Conservation (phyloP, 148 eudicot genomes). For the Chenopodium formosanum region DNA sequence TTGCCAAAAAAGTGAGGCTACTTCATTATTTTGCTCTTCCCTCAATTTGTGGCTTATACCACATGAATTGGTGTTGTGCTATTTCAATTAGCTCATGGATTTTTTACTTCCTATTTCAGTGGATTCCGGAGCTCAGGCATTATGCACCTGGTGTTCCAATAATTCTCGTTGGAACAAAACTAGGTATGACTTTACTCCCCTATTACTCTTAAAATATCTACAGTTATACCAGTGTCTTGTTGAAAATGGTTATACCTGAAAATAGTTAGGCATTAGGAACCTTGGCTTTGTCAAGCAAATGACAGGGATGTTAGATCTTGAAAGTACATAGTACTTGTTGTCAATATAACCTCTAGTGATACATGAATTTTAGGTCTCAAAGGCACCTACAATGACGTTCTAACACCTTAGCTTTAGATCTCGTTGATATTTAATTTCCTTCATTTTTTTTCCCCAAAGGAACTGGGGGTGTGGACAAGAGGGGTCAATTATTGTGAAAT, state of each 20-base stretch:
- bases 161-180: slow-evolving; percentile 82
- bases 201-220: not conserved
- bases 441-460: not conserved
- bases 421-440: not conserved
- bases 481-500: not conserved
- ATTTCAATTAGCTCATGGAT: slow-evolving; percentile 1
- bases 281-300: not conserved
- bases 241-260: not conserved
- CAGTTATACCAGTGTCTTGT: not conserved
- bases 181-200: slow-evolving; percentile 42
- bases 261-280: not conserved
- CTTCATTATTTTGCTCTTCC: not conserved
- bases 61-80: slow-evolving; percentile 7
- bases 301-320: not conserved
- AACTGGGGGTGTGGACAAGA: not conserved
- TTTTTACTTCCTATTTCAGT: slow-evolving; percentile 42
- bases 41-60: not conserved
- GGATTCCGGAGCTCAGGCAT: slow-evolving; percentile 87
- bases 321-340: not conserved
- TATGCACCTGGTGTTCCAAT: slow-evolving; percentile 89
- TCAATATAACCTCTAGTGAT: not conserved
- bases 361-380: not conserved
- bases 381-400: not conserved
- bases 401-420: not conserved
- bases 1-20: slow-evolving; percentile 50